Percentiles rank a stretch among this genome's conserved stretches.
These are phyloP conservation scores for Saccharomyces hybrid DNA, from an alignment of 1,139 yeast genomes.

Conservation along the genomic window DNA sequence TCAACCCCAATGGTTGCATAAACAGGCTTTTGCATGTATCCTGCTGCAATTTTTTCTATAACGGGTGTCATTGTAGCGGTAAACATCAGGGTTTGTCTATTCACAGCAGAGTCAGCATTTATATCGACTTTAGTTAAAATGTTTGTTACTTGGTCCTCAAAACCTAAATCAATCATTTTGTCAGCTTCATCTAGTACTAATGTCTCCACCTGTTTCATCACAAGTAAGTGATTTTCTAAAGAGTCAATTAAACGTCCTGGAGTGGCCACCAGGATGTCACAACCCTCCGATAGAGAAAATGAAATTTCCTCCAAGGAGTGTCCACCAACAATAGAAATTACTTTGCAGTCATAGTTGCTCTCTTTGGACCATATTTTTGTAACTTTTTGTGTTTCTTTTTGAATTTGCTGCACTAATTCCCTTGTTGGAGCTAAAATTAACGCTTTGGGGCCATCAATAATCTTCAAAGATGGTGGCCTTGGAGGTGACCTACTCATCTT, in stretches of 20 bases:
- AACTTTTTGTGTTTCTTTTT: conserved; percentile 54
- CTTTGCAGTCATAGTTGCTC: conserved; percentile 36
- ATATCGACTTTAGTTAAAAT: conserved; percentile 38
- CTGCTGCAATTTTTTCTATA: conserved; percentile 57
- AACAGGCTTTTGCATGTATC: conserved; percentile 56
- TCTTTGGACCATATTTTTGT: conserved; percentile 33
- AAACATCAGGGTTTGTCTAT: conserved; percentile 71
- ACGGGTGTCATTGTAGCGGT: conserved; percentile 86
- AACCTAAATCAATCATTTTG: conserved; percentile 91
- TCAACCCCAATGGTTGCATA: conserved; percentile 59
- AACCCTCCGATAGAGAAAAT: conserved; percentile 52
- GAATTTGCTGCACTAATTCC: conserved; percentile 85
- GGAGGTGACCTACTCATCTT: conserved; percentile 43
- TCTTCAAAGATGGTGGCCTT: conserved; percentile 34
- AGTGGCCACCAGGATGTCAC: conserved; percentile 82
- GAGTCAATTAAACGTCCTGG: conserved; percentile 88
- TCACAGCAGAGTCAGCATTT: conserved; percentile 37
- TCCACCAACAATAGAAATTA: conserved; percentile 81
- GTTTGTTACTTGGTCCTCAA: conserved; percentile 66
- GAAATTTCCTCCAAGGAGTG: conserved; percentile 74
- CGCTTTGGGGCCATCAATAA: conserved; percentile 54
- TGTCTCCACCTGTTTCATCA: conserved; percentile 55
- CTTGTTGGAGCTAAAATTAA: conserved; percentile 85
- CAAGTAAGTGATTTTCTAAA: conserved; percentile 56
- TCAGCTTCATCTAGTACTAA: conserved; percentile 90